Base-by-base conservation (phyloP, 2,329 filamentous ascomycete genomes). In the Colletotrichum lini region DNA sequence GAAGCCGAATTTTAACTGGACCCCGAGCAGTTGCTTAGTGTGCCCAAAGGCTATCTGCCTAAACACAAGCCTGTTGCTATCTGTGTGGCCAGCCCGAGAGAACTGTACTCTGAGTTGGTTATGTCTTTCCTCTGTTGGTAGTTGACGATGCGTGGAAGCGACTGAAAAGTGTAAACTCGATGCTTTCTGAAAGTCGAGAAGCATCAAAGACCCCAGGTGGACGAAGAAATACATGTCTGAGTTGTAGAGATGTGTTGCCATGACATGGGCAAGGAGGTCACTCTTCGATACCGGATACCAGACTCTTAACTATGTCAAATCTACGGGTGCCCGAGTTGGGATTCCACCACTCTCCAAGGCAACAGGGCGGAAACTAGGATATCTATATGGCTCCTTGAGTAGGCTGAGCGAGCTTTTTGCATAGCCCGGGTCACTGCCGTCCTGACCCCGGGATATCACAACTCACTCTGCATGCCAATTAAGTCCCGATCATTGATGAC, bases 101-200 rank as follows among this genome's bases (percentile, higher is more conserved):
- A 84, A 72, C 86, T 87, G 72, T 85, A 87, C 1, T 85, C 84
- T 0, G 84, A 85, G 70, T 88, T 88, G 4, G 85, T 85, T 47
- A 84, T 82, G 74, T 87, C 83, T 40, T 83, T 79, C 74, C 87
- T 87, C 73, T 87, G 85, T 56, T 76, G 74, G 68, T 79, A 79
- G 45, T 80, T 81, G 23, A 76, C 76, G 30, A 78, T 75, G 5
- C 80, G 75, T 2, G 76, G 76, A 15, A 81, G 74, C 2, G 79
- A 78, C 62, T 80, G 78, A 18, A 80, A 8, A 79, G 74, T 1
- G 77, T 79, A 44, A 80, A 72, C 76, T 78, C 1, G 74, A 76
- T 30, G 68, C 66, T 59, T 78, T 76, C 67, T 73, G 16, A 74
- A 73, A 26, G 72, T 73, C 66, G 42, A 70, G 66, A 40, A 54